Evolutionary conservation across 129 eudicot species (phyloP).

Genomic region (Kitagawia praeruptora): DNA sequence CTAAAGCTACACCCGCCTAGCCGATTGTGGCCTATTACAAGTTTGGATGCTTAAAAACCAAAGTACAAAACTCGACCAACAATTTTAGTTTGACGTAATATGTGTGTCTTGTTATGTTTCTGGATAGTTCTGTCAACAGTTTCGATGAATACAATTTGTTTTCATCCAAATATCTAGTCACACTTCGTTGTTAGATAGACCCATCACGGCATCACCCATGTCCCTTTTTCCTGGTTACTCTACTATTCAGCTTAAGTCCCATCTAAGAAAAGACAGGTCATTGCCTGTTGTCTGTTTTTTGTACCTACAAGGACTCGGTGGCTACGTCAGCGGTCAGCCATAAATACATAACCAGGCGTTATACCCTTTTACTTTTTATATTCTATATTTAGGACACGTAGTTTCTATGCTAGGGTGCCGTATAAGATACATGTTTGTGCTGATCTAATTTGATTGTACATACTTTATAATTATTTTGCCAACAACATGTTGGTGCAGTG

Average conservation of each 20-base stretch:
- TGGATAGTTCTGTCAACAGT: no score
- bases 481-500: no score
- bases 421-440: neutral
- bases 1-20: neutral
- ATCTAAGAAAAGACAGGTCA: neutral
- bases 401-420: neutral
- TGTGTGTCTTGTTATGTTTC: no score
- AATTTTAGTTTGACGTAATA: no score
- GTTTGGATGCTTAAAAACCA: no score
- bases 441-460: neutral
- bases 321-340: neutral
- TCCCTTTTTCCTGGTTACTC: neutral
- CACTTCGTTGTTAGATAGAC: neutral
- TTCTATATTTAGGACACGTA: no score
- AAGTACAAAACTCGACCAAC: neutral
- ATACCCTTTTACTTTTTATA: neutral
- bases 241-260: neutral
- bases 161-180: neutral
- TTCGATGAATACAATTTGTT: no score
- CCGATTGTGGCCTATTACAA: no score
- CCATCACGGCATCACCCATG: no score
- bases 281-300: neutral
- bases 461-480: neutral
- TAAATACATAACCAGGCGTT: neutral
- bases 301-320: neutral